Evolutionary conservation across 371 early-diverging fungal species (phyloP), one percentile per base, ranked within the genome.

Genomic region (Mortierella sp.): DNA sequence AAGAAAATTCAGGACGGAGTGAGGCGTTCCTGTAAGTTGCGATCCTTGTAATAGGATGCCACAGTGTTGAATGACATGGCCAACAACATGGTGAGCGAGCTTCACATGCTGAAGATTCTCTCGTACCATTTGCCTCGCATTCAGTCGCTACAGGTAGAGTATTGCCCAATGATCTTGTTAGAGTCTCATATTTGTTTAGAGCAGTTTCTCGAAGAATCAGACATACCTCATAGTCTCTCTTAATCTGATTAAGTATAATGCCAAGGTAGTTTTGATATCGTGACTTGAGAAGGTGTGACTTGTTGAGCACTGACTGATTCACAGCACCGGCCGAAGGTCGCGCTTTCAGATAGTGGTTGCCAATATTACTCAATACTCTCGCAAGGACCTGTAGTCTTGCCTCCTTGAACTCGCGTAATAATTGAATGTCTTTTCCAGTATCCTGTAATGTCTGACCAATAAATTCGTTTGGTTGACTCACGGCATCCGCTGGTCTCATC

Each of bases 1-100:
- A 45, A 75, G 19, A 28, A 52, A 75, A 29, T 62, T 65, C 46
- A 75, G 29, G 21, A 75, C 60, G 9, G 69, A 65, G 51, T 75
- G 66, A 21, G 60, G 53, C 0, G 69, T 25, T 5, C 75, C 65
- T 16, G 60, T 30, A 1, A 69, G 57, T 7, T 55, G 60, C 11
- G 75, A 69, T 28, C 47, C 55, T 37, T 75, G 68, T 52, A 75
- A 48, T 5, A 75, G 55, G 30, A 70, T 21, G 7, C 75, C 75
- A 58, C 75, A 69, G 26, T 75, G 69, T 53, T 75, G 75, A 29
- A 75, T 69, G 29, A 69, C 59, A 15, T 69, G 61, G 5, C 75
- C 75, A 16, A 70, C 57, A 19, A 70, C 50, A 37, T 57, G 65
- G 23, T 75, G 75, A 0, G 70, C 68, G 3, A 69, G 30, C 21